These are phyloP conservation scores for Nothophytophthora sp. DNA, from an alignment of 352 stramenopile species.

Conservation along the genomic window DNA sequence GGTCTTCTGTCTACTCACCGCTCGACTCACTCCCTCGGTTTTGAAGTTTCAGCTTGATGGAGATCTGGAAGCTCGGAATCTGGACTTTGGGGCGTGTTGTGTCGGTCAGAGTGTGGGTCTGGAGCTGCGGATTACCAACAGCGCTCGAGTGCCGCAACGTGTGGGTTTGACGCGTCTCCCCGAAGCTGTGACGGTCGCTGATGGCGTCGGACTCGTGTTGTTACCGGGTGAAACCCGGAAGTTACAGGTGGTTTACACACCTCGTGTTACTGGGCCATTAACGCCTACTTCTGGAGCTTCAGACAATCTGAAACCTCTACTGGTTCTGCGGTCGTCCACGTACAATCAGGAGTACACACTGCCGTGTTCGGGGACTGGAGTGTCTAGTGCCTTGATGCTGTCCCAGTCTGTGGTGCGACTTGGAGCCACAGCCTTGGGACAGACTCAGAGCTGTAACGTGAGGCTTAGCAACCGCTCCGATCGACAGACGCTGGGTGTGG, in stretches of 20 bases:
- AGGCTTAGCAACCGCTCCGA: constrained; percentile 38
- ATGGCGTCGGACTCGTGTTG: constrained; percentile 32
- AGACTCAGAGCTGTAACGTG: constrained; percentile 36
- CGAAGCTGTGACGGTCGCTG: constrained; percentile 25
- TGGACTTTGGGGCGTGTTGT: constrained; percentile 41
- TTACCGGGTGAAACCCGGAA: constrained; percentile 28
- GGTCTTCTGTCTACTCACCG: constrained; percentile 38
- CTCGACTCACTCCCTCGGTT: constrained; percentile 23
- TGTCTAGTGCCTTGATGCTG: constrained; percentile 29
- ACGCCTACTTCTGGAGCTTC: constrained; percentile 1
- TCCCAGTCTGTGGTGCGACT: constrained; percentile 37
- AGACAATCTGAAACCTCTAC: constrained; percentile 6
- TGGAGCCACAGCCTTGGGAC: constrained; percentile 36
- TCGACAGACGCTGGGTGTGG: constrained; percentile 13
- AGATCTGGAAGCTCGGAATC: background rate
- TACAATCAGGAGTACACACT: constrained; percentile 39
- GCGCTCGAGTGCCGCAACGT: constrained; percentile 34
- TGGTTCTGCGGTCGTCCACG: constrained; percentile 39
- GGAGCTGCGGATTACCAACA: constrained; percentile 30
- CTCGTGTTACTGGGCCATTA: constrained; percentile 15
- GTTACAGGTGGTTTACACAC: constrained; percentile 33
- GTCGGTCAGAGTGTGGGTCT: constrained; percentile 40
- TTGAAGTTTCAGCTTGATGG: constrained; percentile 7
- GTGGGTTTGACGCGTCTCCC: constrained; percentile 28
- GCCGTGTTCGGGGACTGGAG: constrained; percentile 28